Evolutionary conservation across 2,329 filamentous ascomycete species (phyloP).

Genomic region (Colletotrichum tofieldiae): DNA sequence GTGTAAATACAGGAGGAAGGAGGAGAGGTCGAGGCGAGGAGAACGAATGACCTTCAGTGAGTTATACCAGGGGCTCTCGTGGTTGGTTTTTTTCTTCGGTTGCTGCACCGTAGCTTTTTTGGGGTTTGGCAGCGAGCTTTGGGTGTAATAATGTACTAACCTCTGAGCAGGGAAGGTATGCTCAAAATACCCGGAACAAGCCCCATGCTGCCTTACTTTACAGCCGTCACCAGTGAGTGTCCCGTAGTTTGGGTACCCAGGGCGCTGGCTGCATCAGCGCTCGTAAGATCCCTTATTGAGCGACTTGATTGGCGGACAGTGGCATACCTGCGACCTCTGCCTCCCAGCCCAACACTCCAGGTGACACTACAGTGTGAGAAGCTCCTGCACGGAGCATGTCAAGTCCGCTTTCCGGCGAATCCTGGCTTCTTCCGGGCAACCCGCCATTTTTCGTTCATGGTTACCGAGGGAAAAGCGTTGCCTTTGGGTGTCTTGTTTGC

Average conservation of each 20-base stretch:
- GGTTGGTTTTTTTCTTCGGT: conserved; percentile 2
- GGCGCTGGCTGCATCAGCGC: not conserved
- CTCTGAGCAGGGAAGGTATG: not conserved
- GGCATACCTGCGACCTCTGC: not conserved
- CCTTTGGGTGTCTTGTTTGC: not conserved
- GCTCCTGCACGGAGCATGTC: not conserved
- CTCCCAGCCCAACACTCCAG: no score
- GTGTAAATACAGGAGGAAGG: not conserved
- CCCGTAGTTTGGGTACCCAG: not conserved
- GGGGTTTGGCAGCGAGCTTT: not conserved
- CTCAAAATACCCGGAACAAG: not conserved
- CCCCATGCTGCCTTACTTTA: not conserved
- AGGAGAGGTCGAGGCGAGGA: not conserved
- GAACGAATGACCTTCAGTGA: not conserved
- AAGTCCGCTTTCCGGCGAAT: not conserved
- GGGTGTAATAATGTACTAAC: not conserved
- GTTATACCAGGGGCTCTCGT: conserved; percentile 9
- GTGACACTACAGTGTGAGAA: no score
- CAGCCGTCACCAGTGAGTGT: not conserved
- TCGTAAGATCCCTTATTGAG: not conserved
- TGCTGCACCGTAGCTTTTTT: not conserved
- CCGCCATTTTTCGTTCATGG: not conserved
- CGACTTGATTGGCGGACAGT: not conserved
- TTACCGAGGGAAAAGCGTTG: not conserved
- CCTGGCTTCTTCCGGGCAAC: not conserved